Evolutionary conservation across 2,329 filamentous ascomycete species (phyloP).

Genomic region (Cercospora sp.): DNA sequence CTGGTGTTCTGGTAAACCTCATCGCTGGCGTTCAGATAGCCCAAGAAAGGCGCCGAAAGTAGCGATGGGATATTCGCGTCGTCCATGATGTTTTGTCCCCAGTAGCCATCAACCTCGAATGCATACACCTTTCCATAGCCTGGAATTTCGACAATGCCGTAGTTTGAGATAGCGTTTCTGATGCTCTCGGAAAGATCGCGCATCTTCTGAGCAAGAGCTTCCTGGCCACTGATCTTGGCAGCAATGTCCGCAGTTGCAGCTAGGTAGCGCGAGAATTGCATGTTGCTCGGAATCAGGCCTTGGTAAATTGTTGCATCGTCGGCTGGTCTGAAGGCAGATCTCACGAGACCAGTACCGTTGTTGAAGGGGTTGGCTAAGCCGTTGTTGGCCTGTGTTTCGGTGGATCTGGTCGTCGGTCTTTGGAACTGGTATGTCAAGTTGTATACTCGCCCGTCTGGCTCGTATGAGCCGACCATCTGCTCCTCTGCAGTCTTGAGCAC

Average conservation of each 20-base stretch:
- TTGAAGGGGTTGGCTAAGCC: slow-evolving; percentile 53
- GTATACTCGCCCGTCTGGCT: slow-evolving; percentile 46
- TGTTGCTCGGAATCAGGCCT: slow-evolving; percentile 55
- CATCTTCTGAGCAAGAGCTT: slow-evolving; percentile 57
- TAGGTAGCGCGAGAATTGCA: slow-evolving; percentile 72
- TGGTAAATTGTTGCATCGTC: slow-evolving; percentile 54
- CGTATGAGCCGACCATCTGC: slow-evolving; percentile 52
- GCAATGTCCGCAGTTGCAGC: slow-evolving; percentile 55
- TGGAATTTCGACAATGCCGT: slow-evolving; percentile 44
- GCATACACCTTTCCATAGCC: slow-evolving; percentile 47
- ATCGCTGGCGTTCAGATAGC: slow-evolving; percentile 51
- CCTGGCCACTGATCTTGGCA: slow-evolving; percentile 50
- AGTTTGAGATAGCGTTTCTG: slow-evolving; percentile 46
- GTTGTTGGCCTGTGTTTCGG: slow-evolving; percentile 55
- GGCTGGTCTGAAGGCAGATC: slow-evolving; percentile 52
- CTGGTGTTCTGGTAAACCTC: slow-evolving; percentile 50
- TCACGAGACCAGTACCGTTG: slow-evolving; percentile 51
- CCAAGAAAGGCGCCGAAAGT: slow-evolving; percentile 64
- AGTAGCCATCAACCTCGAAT: slow-evolving; percentile 47
- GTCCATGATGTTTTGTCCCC: slow-evolving; percentile 62
- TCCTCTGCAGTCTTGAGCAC: slow-evolving; percentile 48
- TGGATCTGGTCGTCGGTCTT: slow-evolving; percentile 46
- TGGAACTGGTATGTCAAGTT: slow-evolving; percentile 49
- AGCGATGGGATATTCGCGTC: slow-evolving; percentile 71
- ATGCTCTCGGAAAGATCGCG: slow-evolving; percentile 53